Conservation (phyloP, 805 yeast genomes). For the Pichia manshurica region DNA sequence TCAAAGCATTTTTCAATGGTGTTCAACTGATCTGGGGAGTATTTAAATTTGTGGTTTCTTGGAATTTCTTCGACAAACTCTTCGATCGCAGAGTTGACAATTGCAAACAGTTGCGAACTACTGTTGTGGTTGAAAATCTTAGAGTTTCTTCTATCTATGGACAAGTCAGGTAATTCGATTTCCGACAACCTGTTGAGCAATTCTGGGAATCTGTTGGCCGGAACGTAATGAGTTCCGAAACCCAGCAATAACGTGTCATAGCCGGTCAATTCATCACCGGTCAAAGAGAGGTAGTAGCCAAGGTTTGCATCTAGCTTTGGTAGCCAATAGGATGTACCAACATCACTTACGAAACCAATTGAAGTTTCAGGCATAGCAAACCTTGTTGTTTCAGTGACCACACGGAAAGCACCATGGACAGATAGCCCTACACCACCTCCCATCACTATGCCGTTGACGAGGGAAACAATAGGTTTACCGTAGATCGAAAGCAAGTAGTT, state of each 20-base stretch:
- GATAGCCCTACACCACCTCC: constrained; percentile 97
- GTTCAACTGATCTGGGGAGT: constrained; percentile 47
- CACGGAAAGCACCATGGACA: constrained; percentile 85
- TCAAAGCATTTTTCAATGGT: constrained; percentile 68
- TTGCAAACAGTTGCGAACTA: constrained; percentile 39
- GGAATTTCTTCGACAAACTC: constrained; percentile 74
- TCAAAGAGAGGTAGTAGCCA: constrained; percentile 80
- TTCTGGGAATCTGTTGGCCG: constrained; percentile 54
- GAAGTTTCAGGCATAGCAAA: constrained; percentile 98
- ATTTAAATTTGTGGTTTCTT: constrained; percentile 52
- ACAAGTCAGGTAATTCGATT: constrained; percentile 35
- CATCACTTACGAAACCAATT: constrained; percentile 95
- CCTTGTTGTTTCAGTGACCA: constrained; percentile 86
- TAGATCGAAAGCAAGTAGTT: constrained; percentile 77
- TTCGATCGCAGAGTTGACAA: constrained; percentile 68
- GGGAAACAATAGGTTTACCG: constrained; percentile 77
- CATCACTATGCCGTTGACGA: constrained; percentile 92
- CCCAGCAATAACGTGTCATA: constrained; percentile 79
- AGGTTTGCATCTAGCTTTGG: constrained; percentile 76
- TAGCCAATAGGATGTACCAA: constrained; percentile 86
- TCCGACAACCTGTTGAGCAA: constrained; percentile 62
- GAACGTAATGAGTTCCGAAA: constrained; percentile 84
- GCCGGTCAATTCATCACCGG: constrained; percentile 76
- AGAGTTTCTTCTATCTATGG: constrained; percentile 14
- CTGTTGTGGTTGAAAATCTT: constrained; percentile 18